Base-by-base conservation (phyloP, 2,329 filamentous ascomycete species). In the Ophiostoma sp. region DNA sequence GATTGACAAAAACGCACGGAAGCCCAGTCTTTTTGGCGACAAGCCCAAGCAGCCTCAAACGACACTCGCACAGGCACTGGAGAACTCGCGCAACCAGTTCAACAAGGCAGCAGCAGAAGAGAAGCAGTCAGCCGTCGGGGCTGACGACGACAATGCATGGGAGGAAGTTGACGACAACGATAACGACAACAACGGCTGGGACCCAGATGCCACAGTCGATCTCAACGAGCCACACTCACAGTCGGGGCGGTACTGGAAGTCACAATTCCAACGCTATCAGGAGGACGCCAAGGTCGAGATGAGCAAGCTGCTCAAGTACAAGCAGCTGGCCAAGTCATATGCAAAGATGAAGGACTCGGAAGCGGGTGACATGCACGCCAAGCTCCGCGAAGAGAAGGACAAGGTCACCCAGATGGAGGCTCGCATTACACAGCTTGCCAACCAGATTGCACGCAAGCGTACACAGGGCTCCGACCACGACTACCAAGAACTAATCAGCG, bases 191-290 rank as follows among this genome's bases (percentile, higher is more conserved):
- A 55, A 7, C 12, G 67, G 66, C 9, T 69, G 69, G 55, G 84
- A 86, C 66, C 81, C 83, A 67, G 89, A 92, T 73, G 79, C 87
- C 68, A 92, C 89, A 0, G 78, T 88, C 64, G 90, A 93, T 73
- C 79, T 92, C 65, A 89, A 89, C 71, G 87, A 91, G 73, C 90
- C 91, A 6, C 85, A 87, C 71, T 92, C 90, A 1, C 85, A 89
- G 69, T 92, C 90, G 4, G 90, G 90, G 6, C 87, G 85, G 73
- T 93, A 90, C 77, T 94, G 91, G 91, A 93, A 93, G 77, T 83
- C 85, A 38, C 86, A 92, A 74, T 93, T 90, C 73, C 84, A 91
- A 72, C 84, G 83, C 67, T 94, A 93, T 74, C 87, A 91, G 65
- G 82, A 86, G 62, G 89, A 90, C 71, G 90, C 90, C 71, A 87